These are phyloP conservation scores for Beauveria sp. DNA, from an alignment of 2,329 filamentous ascomycete genomes.

Conservation along the genomic window DNA sequence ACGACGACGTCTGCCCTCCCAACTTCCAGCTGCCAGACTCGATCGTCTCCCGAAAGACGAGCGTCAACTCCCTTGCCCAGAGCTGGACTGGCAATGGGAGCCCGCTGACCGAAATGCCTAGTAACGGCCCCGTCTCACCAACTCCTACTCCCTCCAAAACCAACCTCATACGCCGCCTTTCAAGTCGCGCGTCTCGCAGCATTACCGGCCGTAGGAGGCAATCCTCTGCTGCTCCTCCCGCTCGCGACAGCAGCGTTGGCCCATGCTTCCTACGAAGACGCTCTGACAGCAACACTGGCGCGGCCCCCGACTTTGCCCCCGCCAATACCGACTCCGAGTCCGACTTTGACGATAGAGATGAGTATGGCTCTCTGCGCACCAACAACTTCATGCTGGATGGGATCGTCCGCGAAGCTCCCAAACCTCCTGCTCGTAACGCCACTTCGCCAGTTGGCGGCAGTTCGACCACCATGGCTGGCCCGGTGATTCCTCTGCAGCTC, in stretches of 20 bases:
- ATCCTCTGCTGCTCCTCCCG: conserved; percentile 68
- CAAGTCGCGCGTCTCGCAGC: conserved; percentile 67
- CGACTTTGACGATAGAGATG: conserved; percentile 45
- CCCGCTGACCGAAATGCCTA: conserved; percentile 39
- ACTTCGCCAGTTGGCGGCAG: conserved; percentile 39
- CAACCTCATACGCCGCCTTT: conserved; percentile 72
- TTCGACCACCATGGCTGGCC: conserved; percentile 46
- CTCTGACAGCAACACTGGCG: conserved; percentile 79
- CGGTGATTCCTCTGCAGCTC: conserved; percentile 68
- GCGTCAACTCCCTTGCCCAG: conserved; percentile 57
- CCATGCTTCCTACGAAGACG: conserved; percentile 80
- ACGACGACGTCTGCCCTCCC: conserved; percentile 42
- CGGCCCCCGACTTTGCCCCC: conserved; percentile 41
- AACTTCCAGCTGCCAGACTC: conserved; percentile 68
- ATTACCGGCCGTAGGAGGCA: conserved; percentile 61
- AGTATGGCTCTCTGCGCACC: conserved; percentile 29
- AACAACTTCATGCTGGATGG: conserved; percentile 34
- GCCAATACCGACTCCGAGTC: conserved; percentile 47
- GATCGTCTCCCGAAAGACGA: conserved; percentile 53
- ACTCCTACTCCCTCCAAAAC: conserved; percentile 27
- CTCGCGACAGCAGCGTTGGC: conserved; percentile 80
- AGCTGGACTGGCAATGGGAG: conserved; percentile 49
- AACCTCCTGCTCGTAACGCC: conserved; percentile 29
- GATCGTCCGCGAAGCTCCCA: conserved; percentile 38
- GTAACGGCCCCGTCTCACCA: conserved; percentile 10